A percentile compares a stretch with the other conserved stretches of the same genome.
Evolutionary conservation across 306 rosid genomes (phyloP).

Genomic region (Casuarina glauca): DNA sequence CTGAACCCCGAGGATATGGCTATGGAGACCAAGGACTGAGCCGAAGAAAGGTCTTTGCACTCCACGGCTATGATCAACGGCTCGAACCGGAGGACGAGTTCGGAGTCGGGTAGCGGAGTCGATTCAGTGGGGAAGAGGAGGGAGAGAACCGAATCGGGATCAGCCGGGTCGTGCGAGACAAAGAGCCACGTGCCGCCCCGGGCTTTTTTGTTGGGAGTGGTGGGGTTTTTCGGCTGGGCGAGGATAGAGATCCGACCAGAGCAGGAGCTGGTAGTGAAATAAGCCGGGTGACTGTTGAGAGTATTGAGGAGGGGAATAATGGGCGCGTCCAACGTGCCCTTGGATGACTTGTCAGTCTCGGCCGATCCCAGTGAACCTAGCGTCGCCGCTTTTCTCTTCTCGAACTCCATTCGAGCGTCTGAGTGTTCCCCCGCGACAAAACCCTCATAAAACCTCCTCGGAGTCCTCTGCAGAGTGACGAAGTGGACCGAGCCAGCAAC

Average conservation of each 20-base stretch:
- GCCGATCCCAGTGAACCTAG: constrained; percentile 57
- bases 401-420: constrained; percentile 55
- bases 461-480: background rate
- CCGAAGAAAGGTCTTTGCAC: constrained; percentile 72
- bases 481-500: background rate
- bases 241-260: constrained; percentile 91
- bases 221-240: constrained; percentile 51
- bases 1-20: constrained; percentile 90
- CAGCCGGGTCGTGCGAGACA: constrained; percentile 73
- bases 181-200: constrained; percentile 83
- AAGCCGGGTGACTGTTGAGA: constrained; percentile 61
- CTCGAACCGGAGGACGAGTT: constrained; percentile 84
- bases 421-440: background rate
- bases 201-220: constrained; percentile 69
- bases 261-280: constrained; percentile 95
- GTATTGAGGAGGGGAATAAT: constrained; percentile 73
- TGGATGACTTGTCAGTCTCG: constrained; percentile 77
- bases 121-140: constrained; percentile 56
- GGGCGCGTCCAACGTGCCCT: constrained; percentile 72
- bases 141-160: constrained; percentile 57
- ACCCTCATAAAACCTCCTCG: constrained; percentile 35
- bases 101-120: constrained; percentile 15
- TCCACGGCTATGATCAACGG: constrained; percentile 87
- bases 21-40: constrained; percentile 70
- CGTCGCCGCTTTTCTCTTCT: constrained; percentile 70